Conservation (phyloP, 2,329 filamentous ascomycete genomes). For the Phaeophleospora eucalypticola region DNA sequence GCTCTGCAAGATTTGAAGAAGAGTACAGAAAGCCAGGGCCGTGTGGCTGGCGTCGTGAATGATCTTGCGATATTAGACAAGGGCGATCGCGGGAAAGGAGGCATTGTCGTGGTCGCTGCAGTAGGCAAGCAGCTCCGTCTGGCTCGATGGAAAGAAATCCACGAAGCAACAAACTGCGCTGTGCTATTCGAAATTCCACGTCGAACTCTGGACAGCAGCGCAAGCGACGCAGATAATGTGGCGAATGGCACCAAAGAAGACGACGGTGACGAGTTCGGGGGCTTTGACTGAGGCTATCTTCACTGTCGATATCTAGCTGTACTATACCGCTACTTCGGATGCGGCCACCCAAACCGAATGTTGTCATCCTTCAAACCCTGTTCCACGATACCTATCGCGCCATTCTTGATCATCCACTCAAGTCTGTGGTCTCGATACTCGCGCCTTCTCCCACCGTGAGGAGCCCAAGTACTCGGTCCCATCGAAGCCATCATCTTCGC, state of each 20-base stretch:
- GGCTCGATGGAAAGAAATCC: slow-evolving; percentile 69
- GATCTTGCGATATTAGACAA: slow-evolving; percentile 83
- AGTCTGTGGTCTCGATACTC: slow-evolving; percentile 27
- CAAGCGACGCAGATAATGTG: background rate
- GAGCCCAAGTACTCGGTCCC: slow-evolving; percentile 14
- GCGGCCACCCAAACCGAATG: slow-evolving; percentile 22
- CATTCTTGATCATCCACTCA: slow-evolving; percentile 16
- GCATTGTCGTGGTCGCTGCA: slow-evolving; percentile 79
- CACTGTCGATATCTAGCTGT: background rate
- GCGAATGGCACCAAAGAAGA: background rate
- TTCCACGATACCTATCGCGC: slow-evolving; percentile 15
- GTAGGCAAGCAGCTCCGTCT: slow-evolving; percentile 82
- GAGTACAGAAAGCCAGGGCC: slow-evolving; percentile 15
- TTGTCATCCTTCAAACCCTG: slow-evolving; percentile 22
- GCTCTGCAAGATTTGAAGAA: slow-evolving; percentile 20
- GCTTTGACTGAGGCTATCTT: slow-evolving; percentile 9
- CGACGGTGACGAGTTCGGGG: slow-evolving; percentile 9
- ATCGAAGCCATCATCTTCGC: slow-evolving; percentile 16
- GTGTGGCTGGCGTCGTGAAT: slow-evolving; percentile 75
- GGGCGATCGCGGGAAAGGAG: slow-evolving; percentile 67
- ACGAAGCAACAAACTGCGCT: slow-evolving; percentile 71
- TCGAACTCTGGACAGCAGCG: slow-evolving; percentile 11
- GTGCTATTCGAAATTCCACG: slow-evolving; percentile 76
- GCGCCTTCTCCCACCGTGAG: slow-evolving; percentile 15
- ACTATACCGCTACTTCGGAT: slow-evolving; percentile 2